phyloP scores from a whole-genome alignment of 2,329 filamentous ascomycete genomes.

The Penicillium paneum region DNA sequence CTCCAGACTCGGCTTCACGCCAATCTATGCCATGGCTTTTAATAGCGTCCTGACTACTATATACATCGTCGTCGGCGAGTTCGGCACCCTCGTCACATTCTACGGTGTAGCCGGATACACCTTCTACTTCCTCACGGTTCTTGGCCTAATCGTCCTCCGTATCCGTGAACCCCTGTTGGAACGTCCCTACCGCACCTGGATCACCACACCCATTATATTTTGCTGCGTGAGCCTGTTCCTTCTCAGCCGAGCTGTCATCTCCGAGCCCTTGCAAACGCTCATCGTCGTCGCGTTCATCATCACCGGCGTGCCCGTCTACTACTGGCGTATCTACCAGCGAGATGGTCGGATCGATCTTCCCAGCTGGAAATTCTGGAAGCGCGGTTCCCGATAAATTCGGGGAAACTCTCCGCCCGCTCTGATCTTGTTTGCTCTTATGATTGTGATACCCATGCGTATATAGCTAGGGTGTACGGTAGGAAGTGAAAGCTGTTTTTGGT shows the following conservation, averaged over 20 bases:
- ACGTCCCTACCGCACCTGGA: slow-evolving; percentile 92
- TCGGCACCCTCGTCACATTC: slow-evolving; percentile 87
- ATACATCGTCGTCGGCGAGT: slow-evolving; percentile 86
- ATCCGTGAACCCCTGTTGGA: slow-evolving; percentile 85
- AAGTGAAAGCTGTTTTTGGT: background rate
- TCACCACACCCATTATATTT: slow-evolving; percentile 94
- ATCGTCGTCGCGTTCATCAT: slow-evolving; percentile 82
- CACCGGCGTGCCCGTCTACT: slow-evolving; percentile 82
- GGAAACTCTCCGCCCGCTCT: background rate
- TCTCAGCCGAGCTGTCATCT: slow-evolving; percentile 82
- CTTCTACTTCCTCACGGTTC: slow-evolving; percentile 94
- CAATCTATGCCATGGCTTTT: slow-evolving; percentile 84
- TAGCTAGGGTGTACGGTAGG: slow-evolving; percentile 13
- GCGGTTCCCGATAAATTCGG: slow-evolving; percentile 10
- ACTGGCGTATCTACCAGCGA: slow-evolving; percentile 72
- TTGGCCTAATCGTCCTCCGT: slow-evolving; percentile 85
- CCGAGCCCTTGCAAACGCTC: slow-evolving; percentile 84
- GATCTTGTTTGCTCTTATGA: slow-evolving; percentile 14
- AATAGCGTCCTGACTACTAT: slow-evolving; percentile 70
- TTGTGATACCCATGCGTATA: slow-evolving; percentile 29
- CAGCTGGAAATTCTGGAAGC: slow-evolving; percentile 47
- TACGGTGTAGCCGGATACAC: slow-evolving; percentile 96
- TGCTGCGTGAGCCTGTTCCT: slow-evolving; percentile 96
- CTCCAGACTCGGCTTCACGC: slow-evolving; percentile 82
- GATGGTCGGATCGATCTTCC: slow-evolving; percentile 45